A percentile compares a stretch with the other conserved stretches of the same genome.
Conservation (phyloP, 73 alveolate genomes). For the Symbiodinium natans region DNA sequence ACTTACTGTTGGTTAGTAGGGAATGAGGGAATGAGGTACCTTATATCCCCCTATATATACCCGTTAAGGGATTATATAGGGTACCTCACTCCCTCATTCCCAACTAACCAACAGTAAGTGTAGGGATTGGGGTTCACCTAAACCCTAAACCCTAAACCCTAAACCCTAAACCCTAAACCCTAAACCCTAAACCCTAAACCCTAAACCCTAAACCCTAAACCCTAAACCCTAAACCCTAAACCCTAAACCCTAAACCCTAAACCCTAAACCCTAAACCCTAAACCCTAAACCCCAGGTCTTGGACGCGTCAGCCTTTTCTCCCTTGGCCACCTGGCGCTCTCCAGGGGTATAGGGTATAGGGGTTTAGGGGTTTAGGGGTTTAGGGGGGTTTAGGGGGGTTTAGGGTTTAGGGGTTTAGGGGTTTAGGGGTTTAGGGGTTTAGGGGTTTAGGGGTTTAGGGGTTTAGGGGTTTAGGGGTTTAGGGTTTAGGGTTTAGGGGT, state of each 20-base stretch:
- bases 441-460: no score
- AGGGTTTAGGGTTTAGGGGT: no score
- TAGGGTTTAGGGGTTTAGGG: no score
- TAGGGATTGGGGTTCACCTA: no score
- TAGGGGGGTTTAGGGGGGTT: no score
- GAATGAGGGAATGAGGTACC: no score
- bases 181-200: neutral
- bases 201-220: neutral
- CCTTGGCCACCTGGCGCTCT: conserved; percentile 35
- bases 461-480: no score
- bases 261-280: neutral
- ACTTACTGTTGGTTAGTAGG: no score
- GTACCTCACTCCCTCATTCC: neutral
- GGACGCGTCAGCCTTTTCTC: conserved; percentile 84
- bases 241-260: neutral
- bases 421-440: no score
- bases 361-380: neutral
- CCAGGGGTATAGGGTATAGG: neutral
- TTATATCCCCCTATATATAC: no score
- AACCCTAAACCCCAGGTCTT: neutral
- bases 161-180: no score
- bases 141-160: neutral
- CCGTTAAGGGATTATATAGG: no score
- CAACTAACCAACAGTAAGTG: neutral
- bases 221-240: neutral